phyloP scores from a whole-genome alignment of 1,139 yeast species.

The Torulaspora globosa region DNA sequence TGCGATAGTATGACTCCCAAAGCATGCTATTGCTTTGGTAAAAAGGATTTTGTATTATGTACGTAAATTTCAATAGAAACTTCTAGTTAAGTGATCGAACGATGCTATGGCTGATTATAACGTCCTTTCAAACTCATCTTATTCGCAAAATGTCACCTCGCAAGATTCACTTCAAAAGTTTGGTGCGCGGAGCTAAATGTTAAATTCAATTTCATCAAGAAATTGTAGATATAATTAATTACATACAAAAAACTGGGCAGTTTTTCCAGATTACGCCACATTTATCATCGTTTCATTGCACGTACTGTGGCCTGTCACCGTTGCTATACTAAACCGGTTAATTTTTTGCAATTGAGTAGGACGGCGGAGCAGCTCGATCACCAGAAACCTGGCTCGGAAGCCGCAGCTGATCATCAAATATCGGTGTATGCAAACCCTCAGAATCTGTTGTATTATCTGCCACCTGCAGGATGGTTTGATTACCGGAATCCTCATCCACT shows the following conservation, averaged over 20 bases:
- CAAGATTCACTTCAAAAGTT: neutral
- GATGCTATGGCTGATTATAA: neutral
- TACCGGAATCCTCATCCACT: constrained; percentile 27
- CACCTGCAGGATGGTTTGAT: constrained; percentile 25
- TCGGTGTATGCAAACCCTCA: constrained; percentile 18
- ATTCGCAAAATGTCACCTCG: too few species aligned
- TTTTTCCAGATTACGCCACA: neutral
- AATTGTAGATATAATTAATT: neutral
- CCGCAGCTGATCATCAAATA: constrained; percentile 5
- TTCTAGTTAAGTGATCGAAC: neutral
- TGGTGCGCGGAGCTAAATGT: neutral
- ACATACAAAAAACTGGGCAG: neutral
- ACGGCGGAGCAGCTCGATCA: neutral
- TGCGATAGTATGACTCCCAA: constrained; percentile 2
- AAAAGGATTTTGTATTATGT: constrained; percentile 14
- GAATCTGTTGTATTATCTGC: constrained; percentile 24
- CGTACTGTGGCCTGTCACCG: constrained; percentile 31
- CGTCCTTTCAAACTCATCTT: neutral
- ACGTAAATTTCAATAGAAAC: constrained; percentile 8
- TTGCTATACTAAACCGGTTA: constrained; percentile 21
- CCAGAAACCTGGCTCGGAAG: constrained; percentile 4
- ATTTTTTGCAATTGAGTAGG: constrained; percentile 3
- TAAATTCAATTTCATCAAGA: neutral
- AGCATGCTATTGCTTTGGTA: constrained; percentile 1
- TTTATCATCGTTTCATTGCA: constrained; percentile 24